Base-by-base conservation (phyloP, 2,329 filamentous ascomycete genomes). In the Laburnicola sp. region DNA sequence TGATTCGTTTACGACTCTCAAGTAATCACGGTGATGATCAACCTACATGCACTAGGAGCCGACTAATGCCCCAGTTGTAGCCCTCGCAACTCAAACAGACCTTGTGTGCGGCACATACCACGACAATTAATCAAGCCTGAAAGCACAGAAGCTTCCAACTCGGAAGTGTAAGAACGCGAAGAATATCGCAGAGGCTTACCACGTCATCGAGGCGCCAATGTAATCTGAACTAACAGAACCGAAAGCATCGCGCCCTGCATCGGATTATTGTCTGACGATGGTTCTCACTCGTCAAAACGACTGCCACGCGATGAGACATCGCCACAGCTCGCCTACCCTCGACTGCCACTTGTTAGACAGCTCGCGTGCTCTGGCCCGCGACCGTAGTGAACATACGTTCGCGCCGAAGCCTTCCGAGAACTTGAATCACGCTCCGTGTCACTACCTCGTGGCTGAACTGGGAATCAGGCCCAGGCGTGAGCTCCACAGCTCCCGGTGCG, bases 271-370 rank as follows among this genome's bases (percentile, higher is more conserved):
- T 36, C 36, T 21, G 39, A 35, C 44, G 27, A 32, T 28, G 22
- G 16, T 3, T 6, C 22, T 23, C 22, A 44, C 34, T 47, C 43
- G 48, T 44, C 16, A 26, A 50, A 53, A 51, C 7, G 21, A 44
- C 30, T 57, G 51, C 51, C 57, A 59, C 53, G 50, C 45, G 56
- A 31, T 62, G 50, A 60, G 57, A 63, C 58, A 61, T 53, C 3
- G 36, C 43, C 45, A 50, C 38, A 31, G 16, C 22, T 34, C 40
- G 37, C 30, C 21, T 46, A 31, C 31, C 43, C 45, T 39, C 36
- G 35, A 45, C 26, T 22, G 42, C 30, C 16, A n/a, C 11, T 7
- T 21, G 44, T 46, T 32, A 48, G 26, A 43, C 10, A 10, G 31
- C 2, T 42, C 26, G 30, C 38, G 51, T 58, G 36, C 36, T 22